Percentiles rank a stretch among this genome's conserved stretches.
Conservation (phyloP, 192 early-diverging fungal species). For the Coemansia sp. region DNA sequence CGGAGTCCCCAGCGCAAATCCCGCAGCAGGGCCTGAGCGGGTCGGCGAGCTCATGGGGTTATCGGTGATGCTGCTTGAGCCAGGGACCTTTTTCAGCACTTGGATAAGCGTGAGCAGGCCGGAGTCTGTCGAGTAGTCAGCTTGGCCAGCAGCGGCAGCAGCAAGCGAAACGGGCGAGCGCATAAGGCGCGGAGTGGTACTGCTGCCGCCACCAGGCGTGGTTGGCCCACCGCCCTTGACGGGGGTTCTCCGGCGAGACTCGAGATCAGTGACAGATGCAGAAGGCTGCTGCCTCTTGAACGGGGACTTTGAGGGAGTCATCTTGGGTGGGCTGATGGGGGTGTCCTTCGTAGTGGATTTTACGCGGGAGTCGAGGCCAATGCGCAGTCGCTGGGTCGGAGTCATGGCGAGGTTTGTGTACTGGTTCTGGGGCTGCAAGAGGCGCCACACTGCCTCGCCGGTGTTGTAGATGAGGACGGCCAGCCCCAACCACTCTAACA, state of each 20-base stretch:
- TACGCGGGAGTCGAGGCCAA: conserved; percentile 35
- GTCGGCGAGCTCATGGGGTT: conserved; percentile 22
- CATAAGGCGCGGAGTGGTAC: conserved; percentile 18
- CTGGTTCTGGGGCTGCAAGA: conserved; percentile 43
- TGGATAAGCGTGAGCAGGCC: conserved; percentile 37
- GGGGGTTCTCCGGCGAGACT: conserved; percentile 34
- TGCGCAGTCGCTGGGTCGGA: conserved; percentile 36
- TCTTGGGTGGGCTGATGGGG: conserved; percentile 26
- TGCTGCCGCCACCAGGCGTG: background rate
- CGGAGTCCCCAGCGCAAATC: conserved; percentile 9
- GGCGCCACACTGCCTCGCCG: conserved; percentile 46
- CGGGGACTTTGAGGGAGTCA: conserved; percentile 34
- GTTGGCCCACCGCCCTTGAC: conserved; percentile 3
- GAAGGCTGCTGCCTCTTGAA: conserved; percentile 7
- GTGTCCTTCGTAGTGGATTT: conserved; percentile 8
- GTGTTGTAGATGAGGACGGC: conserved; percentile 43
- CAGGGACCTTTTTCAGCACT: conserved; percentile 37
- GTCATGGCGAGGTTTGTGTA: conserved; percentile 42
- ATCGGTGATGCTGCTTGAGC: conserved; percentile 24
- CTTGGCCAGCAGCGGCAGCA: background rate
- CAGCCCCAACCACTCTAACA: conserved; percentile 31
- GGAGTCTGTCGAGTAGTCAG: conserved; percentile 21
- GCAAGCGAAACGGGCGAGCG: conserved; percentile 33
- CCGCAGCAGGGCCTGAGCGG: conserved; percentile 7
- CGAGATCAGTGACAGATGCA: conserved; percentile 24